A percentile compares a stretch with the other conserved stretches of the same genome.
Evolutionary conservation across 208 protist genomes (phyloP).

Genomic region (Trypanosoma lewisi): DNA sequence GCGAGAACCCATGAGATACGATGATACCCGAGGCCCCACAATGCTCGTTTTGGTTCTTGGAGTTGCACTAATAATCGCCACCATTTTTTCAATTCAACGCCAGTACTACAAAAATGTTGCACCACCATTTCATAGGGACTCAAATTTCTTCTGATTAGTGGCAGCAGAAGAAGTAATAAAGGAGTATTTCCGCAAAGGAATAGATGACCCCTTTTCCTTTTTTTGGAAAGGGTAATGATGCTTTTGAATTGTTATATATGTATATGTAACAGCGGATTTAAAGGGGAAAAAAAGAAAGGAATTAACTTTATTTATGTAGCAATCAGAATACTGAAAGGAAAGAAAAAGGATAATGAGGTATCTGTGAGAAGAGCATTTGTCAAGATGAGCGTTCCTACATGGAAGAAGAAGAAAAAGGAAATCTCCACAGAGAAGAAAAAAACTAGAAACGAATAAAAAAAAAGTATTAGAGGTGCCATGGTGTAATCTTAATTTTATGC

Average conservation of each 20-base stretch:
- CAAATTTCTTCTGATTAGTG: slow-evolving; percentile 54
- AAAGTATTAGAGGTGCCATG: neutral
- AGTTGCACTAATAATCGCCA: slow-evolving; percentile 65
- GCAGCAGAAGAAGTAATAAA: slow-evolving; percentile 20
- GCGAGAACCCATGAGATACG: slow-evolving; percentile 90
- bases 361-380: too few species aligned
- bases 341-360: too few species aligned
- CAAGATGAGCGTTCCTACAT: too few species aligned
- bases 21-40: slow-evolving; percentile 85
- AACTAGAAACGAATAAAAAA: slow-evolving; percentile 5
- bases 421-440: too few species aligned
- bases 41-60: slow-evolving; percentile 85
- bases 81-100: slow-evolving; percentile 84
- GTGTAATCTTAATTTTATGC: neutral
- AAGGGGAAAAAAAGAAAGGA: neutral
- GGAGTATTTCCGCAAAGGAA: neutral
- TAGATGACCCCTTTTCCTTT: neutral
- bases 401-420: too few species aligned
- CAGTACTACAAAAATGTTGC: slow-evolving; percentile 64
- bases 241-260: too few species aligned
- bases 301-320: slow-evolving; percentile 13
- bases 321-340: too few species aligned
- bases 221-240: neutral
- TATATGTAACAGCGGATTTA: slow-evolving; percentile 3
- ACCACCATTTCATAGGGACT: slow-evolving; percentile 56